These are phyloP conservation scores for Boletus bicolor DNA, from an alignment of 768 basidiomycete species.

Conservation along the genomic window DNA sequence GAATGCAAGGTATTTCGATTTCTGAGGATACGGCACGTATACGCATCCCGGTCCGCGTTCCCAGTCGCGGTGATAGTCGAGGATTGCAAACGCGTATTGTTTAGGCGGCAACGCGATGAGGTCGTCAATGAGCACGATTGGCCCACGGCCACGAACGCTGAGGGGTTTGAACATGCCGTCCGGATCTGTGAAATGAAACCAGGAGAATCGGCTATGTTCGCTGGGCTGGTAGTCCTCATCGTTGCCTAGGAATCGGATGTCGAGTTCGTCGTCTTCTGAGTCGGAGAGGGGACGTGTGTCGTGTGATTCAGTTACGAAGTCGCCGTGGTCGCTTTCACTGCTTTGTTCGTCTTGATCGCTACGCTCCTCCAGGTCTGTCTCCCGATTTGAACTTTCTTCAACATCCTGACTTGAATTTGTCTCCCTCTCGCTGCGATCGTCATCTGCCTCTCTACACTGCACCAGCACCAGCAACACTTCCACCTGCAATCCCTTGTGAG, in stretches of 20 bases:
- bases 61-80: conserved; percentile 11
- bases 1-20: conserved; percentile 6
- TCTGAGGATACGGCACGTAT: conserved; percentile 2
- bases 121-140: not conserved
- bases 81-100: conserved; percentile 5
- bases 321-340: not conserved
- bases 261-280: not conserved
- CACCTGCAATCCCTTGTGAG: conserved; percentile 6
- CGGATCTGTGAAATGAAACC: conserved; percentile 8
- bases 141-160: conserved; percentile 2
- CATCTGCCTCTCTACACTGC: conserved; percentile 3
- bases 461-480: not conserved
- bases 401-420: not conserved
- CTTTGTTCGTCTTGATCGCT: not conserved
- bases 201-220: not conserved
- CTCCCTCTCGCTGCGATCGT: not conserved
- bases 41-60: conserved; percentile 1
- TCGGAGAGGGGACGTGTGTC: not conserved
- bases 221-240: not conserved
- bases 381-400: not conserved
- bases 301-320: not conserved
- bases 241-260: not conserved
- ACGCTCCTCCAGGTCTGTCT: not conserved
- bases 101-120: not conserved
- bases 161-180: not conserved